Base-by-base conservation (phyloP, 208 protist genomes). In the Leishmania mexicana region DNA sequence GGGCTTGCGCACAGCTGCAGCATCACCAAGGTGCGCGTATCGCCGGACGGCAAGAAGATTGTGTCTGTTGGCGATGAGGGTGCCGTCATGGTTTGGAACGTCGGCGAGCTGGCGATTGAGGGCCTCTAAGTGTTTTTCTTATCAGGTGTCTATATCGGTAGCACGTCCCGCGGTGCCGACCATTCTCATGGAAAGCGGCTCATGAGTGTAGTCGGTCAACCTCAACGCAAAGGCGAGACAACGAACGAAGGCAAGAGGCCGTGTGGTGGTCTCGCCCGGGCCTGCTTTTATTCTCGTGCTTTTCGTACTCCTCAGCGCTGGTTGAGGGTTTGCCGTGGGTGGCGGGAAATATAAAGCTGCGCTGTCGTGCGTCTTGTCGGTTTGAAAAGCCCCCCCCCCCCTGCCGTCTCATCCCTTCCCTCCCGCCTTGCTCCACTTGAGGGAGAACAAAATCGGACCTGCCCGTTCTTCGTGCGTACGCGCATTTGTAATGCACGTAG, bases 21-120 rank as follows among this genome's bases (percentile, higher is more conserved):
- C 88, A 98, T 99, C 74, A 95, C 89, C 10, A 97, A 98, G 81
- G 96, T 97, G 31, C 90, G 90, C 2, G 93, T 98, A 24, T 93
- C 93, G 13, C 98, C 98, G 0, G 96, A 98, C 75, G 91, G 96
- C 40, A 83, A 93, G 74, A 93, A 89, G 42, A 95, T 99, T 77
- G 96, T 98, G 15, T 98, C 97, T 1, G 97, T 99, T 15, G 94
- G 95, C 2, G 96, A 98, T 38, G 97, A 99, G 65, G 98, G 98
- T 38, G 96, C 94, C 35, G 92, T 99, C 58, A 98, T 98, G 90
- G 88, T 99, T 67, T 99, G 98, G 98, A 93, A 88, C 35, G 90
- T 97, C 3, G 88, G 88, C 7, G 79, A 92, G 35, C 79, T 97
- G 1, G 76, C 87, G 58, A 79, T 96, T 13, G 78, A 85, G 49